phyloP scores from a whole-genome alignment of 495 filamentous ascomycete species.

The Penicillium cataractarum region DNA sequence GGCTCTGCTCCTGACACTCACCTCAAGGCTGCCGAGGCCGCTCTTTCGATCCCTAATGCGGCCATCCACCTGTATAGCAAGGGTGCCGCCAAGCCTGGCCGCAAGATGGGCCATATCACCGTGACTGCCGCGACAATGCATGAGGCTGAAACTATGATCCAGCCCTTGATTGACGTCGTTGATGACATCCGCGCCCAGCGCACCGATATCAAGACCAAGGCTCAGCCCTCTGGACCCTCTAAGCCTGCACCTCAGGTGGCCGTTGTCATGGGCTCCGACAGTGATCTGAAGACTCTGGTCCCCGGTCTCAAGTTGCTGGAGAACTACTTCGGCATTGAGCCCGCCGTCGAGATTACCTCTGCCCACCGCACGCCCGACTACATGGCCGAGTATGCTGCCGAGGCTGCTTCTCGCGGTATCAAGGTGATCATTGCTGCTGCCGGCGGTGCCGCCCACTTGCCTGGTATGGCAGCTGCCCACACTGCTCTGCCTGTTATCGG shows the following conservation, averaged over 20 bases:
- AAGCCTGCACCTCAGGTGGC: slow-evolving; percentile 66
- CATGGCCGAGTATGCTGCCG: slow-evolving; percentile 76
- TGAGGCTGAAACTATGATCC: slow-evolving; percentile 71
- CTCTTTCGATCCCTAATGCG: slow-evolving; percentile 63
- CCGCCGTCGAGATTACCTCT: slow-evolving; percentile 82
- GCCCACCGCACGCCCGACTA: slow-evolving; percentile 87
- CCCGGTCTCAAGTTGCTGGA: slow-evolving; percentile 76
- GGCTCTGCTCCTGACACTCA: slow-evolving; percentile 72
- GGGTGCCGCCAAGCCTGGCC: slow-evolving; percentile 74
- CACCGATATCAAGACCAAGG: slow-evolving; percentile 47
- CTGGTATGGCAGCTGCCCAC: slow-evolving; percentile 87
- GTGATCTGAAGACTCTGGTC: slow-evolving; percentile 79
- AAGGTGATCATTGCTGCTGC: slow-evolving; percentile 95
- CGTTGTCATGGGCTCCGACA: slow-evolving; percentile 95
- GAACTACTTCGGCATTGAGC: slow-evolving; percentile 72
- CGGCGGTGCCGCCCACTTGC: slow-evolving; percentile 88
- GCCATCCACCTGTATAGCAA: slow-evolving; percentile 92
- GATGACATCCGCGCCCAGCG: slow-evolving; percentile 68
- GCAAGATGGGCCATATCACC: slow-evolving; percentile 96
- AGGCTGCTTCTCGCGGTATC: slow-evolving; percentile 69
- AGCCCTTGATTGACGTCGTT: slow-evolving; percentile 64
- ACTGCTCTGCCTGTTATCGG: slow-evolving; percentile 92
- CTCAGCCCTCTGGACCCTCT: slow-evolving; percentile 33
- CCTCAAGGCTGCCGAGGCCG: slow-evolving; percentile 62
- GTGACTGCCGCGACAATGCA: slow-evolving; percentile 68